Percentiles rank a stretch among this genome's conserved stretches.
phyloP scores from a whole-genome alignment of 2,329 filamentous ascomycete species.

The Alternaria atra region DNA sequence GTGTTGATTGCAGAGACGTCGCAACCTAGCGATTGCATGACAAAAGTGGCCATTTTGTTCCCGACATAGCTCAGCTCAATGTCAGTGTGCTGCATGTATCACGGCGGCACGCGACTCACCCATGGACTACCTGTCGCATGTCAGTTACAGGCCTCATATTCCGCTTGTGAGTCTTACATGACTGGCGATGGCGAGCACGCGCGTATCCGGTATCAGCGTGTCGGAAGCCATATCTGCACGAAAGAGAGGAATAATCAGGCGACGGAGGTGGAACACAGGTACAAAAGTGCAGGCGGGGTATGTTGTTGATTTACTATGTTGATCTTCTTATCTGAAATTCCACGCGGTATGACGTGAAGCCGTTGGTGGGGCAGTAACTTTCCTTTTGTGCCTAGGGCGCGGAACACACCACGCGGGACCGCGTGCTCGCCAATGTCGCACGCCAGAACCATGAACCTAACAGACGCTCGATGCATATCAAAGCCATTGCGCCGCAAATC shows the following conservation, averaged over 20 bases:
- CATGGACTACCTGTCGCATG: conserved; percentile 70
- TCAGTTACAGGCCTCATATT: conserved; percentile 34
- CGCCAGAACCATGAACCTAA: conserved; percentile 27
- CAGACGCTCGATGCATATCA: conserved; percentile 38
- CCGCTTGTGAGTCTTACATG: conserved; percentile 73
- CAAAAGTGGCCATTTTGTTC: conserved; percentile 95
- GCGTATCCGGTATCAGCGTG: conserved; percentile 65
- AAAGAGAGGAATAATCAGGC: conserved; percentile 4
- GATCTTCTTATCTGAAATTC: conserved; percentile 47
- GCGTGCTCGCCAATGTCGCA: conserved; percentile 30
- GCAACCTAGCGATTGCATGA: conserved; percentile 91
- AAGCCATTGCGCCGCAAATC: conserved; percentile 36
- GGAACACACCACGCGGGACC: conserved; percentile 26
- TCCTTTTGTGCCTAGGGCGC: conserved; percentile 31
- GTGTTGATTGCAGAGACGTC: conserved; percentile 96
- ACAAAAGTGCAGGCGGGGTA: conserved; percentile 6
- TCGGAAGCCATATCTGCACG: conserved; percentile 45
- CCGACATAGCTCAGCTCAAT: conserved; percentile 79
- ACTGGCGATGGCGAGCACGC: conserved; percentile 88
- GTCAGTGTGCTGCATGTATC: conserved; percentile 29
- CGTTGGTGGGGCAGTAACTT: conserved; percentile 38
- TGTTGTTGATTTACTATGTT: conserved; percentile 36
- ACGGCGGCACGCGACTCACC: conserved; percentile 62
- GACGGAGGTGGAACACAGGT: neutral
- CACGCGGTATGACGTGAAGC: conserved; percentile 45